These are phyloP conservation scores for Aaosphaeria arxii DNA, from an alignment of 2,329 filamentous ascomycete genomes.

Conservation along the genomic window DNA sequence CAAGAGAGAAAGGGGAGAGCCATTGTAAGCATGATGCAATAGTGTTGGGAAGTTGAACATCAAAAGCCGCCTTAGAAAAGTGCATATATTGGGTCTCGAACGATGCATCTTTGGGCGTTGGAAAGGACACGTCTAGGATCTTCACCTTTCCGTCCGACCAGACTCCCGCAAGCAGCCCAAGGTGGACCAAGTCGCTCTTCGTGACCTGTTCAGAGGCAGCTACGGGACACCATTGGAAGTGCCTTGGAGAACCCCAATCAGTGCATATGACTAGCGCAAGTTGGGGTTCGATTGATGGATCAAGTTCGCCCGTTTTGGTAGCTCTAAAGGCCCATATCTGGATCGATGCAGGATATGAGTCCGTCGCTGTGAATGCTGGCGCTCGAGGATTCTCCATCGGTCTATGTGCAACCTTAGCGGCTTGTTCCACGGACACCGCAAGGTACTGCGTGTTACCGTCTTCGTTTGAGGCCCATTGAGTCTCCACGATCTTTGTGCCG, in stretches of 20 bases:
- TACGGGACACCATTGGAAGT: constrained; percentile 57
- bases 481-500: constrained; percentile 51
- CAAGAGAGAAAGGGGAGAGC: constrained; percentile 55
- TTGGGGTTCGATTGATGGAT: constrained; percentile 43
- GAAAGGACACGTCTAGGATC: constrained; percentile 49
- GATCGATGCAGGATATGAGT: constrained; percentile 49
- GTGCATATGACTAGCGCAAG: constrained; percentile 54
- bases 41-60: constrained; percentile 48
- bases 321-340: constrained; percentile 59
- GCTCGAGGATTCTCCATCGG: constrained; percentile 32
- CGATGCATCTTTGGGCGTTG: constrained; percentile 4
- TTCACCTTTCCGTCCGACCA: constrained; percentile 58
- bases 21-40: constrained; percentile 57
- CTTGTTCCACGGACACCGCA: constrained; percentile 44
- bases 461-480: constrained; percentile 45
- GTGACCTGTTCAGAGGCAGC: constrained; percentile 24
- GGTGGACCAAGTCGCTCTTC: constrained; percentile 24
- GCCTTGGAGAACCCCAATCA: constrained; percentile 55
- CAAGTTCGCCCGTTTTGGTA: constrained; percentile 37
- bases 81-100: constrained; percentile 33
- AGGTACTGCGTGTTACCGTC: constrained; percentile 54
- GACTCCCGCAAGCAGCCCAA: constrained; percentile 56
- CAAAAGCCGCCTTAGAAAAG: constrained; percentile 49
- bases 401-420: constrained; percentile 16
- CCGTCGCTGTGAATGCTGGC: constrained; percentile 51